Evolutionary conservation across 2,329 filamentous ascomycete genomes (phyloP).

Genomic region (Curvularia eragrostidis): DNA sequence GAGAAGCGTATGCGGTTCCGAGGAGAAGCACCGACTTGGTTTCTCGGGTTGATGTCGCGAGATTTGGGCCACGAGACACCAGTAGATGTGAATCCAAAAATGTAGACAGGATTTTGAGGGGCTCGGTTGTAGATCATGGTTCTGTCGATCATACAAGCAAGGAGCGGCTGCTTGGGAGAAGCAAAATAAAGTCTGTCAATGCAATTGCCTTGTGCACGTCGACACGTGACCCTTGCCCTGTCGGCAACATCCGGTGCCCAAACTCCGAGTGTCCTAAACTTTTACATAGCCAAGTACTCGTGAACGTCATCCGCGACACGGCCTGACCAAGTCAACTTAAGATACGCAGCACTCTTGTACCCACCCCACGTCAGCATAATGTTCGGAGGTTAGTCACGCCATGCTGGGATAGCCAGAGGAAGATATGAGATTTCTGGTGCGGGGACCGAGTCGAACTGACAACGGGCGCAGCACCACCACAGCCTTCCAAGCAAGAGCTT

Average conservation of each 20-base stretch:
- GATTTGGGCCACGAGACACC: not conserved
- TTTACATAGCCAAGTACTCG: conserved; percentile 11
- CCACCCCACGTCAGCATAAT: conserved; percentile 34
- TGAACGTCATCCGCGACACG: conserved; percentile 14
- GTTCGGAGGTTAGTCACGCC: conserved; percentile 61
- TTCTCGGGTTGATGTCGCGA: not conserved
- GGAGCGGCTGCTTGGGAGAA: not conserved
- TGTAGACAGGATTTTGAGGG: not conserved
- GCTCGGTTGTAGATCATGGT: not conserved
- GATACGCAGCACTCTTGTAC: conserved; percentile 4
- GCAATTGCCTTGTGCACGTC: not conserved
- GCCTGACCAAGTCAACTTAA: conserved; percentile 4
- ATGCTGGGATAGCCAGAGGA: not conserved
- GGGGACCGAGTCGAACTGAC: conserved; percentile 14
- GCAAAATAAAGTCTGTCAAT: conserved; percentile 3
- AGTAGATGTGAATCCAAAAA: not conserved
- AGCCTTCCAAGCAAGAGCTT: conserved; percentile 73
- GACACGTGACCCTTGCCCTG: conserved; percentile 12
- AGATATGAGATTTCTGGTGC: not conserved
- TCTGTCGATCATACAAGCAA: not conserved
- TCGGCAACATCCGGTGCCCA: conserved; percentile 7
- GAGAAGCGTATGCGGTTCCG: not conserved
- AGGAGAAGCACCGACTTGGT: not conserved
- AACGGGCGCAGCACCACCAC: conserved; percentile 66
- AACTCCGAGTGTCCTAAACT: conserved; percentile 17